Base-by-base conservation (phyloP, 139 green algal species). In the Bryopsis sp. region DNA sequence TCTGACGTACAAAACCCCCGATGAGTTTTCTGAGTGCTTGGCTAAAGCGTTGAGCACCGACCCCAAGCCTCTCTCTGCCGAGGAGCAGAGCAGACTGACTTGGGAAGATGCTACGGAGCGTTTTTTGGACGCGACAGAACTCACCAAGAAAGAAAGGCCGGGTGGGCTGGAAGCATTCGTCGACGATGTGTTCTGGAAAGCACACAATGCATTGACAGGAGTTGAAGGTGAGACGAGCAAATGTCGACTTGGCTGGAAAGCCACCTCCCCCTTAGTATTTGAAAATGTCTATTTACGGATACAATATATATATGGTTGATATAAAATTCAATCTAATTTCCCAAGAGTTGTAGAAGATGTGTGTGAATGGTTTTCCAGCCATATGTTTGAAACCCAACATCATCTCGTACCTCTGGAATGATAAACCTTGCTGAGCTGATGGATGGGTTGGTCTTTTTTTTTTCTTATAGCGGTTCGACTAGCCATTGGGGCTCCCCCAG, bases 1-100 rank as follows among this genome's bases (percentile, higher is more conserved):
- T 79, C 81, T 93, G 31, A 83, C 84, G 22, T 96, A 95, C 84
- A 77, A 72, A 39, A 84, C 74, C 34, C 81, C 78, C 24, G 85
- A 96, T 39, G 92, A 98, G 82, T 98, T 98, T 74, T 85, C 74
- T 6, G 2, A 66, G 58, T 82, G 88, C 68, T 58, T 99, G 67
- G 54, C 82, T 38, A 69, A 85, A 32, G 90, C 88, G 29, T 76
- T 94, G 82, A 2, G 39, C 2, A 39, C 73, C 6, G 84, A 94
- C 28, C 89, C 89, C 15, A 46, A 79, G 70, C 92, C 93, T 39
- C 85, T 99, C 59, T 75, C 60, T 0, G 11, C 68, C 0, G 73
- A 92, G 22, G 81, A 97, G 65, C 79, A 85, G 72, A 75, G 87
- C 67, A 61, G 72, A 31, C 82, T 99, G 32, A 95, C 92, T 8